Percentiles rank a stretch among this genome's conserved stretches.
These are phyloP conservation scores for Tetracentron sinense DNA, from an alignment of 164 flowering plant genomes.

Conservation along the genomic window DNA sequence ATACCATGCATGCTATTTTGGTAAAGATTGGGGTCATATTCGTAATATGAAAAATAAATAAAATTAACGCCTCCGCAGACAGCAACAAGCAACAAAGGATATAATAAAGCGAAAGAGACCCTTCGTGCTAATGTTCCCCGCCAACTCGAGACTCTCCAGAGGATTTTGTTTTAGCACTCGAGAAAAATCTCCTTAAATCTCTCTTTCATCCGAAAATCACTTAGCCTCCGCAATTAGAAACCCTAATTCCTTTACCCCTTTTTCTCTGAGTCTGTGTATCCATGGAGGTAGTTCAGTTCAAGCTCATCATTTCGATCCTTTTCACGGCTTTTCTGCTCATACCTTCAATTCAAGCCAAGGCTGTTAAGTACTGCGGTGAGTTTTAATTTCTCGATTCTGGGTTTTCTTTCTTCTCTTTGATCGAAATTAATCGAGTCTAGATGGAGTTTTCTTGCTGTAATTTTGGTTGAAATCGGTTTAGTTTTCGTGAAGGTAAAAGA, in stretches of 20 bases:
- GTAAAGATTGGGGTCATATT: too few species aligned
- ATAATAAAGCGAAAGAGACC: too few species aligned
- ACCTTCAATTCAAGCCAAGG: constrained; percentile 26
- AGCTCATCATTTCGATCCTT: constrained; percentile 16
- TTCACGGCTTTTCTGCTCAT: constrained; percentile 20
- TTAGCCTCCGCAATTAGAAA: background rate
- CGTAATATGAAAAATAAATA: too few species aligned
- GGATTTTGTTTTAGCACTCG: too few species aligned
- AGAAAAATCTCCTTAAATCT: too few species aligned
- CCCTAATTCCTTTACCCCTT: background rate
- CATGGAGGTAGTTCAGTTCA: constrained; percentile 23
- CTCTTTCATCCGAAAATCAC: too few species aligned
- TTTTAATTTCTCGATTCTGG: constrained; percentile 6
- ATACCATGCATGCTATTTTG: too few species aligned
- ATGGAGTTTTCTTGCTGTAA: too few species aligned
- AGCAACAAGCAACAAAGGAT: too few species aligned
- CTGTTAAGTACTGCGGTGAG: constrained; percentile 44
- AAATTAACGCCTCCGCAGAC: too few species aligned
- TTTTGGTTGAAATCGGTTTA: background rate
- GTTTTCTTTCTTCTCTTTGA: background rate
- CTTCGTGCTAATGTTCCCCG: too few species aligned
- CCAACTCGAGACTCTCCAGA: too few species aligned
- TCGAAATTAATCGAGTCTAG: background rate
- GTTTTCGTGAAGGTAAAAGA: background rate
- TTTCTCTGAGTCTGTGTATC: background rate